Conservation (phyloP, 2,329 filamentous ascomycete species). For the Sporothrix mexicana region DNA sequence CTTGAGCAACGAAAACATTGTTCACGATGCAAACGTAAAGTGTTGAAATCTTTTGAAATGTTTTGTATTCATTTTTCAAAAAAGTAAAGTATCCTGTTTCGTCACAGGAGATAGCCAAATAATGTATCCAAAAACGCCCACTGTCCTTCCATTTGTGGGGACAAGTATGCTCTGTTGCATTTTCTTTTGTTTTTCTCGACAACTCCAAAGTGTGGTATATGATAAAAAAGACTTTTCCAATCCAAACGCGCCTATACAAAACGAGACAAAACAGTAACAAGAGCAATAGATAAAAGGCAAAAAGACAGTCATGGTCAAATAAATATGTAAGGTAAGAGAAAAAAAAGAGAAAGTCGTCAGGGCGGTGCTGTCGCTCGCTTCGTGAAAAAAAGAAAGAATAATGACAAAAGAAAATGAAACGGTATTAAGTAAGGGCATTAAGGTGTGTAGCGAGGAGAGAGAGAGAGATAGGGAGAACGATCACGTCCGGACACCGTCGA, state of each 20-base stretch:
- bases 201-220: slow-evolving; percentile 11
- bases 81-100: neutral
- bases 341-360: neutral
- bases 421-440: slow-evolving; percentile 4
- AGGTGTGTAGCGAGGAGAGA: neutral
- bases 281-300: neutral
- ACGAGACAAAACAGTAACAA: neutral
- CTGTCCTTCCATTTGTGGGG: slow-evolving; percentile 7
- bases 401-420: slow-evolving; percentile 18
- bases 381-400: slow-evolving; percentile 6
- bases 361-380: slow-evolving; percentile 21
- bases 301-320: neutral
- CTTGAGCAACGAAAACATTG: neutral
- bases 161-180: slow-evolving; percentile 17
- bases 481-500: slow-evolving; percentile 40
- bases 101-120: neutral
- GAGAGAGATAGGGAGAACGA: neutral
- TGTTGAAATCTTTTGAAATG: slow-evolving; percentile 5
- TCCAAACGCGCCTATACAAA: neutral
- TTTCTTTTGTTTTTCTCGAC: slow-evolving; percentile 1
- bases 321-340: neutral
- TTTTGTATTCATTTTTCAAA: slow-evolving; percentile 19
- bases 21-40: neutral
- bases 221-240: slow-evolving; percentile 19
- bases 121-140: slow-evolving; percentile 3